phyloP scores from a whole-genome alignment of 768 basidiomycete genomes.

The Astraeus odoratus region DNA sequence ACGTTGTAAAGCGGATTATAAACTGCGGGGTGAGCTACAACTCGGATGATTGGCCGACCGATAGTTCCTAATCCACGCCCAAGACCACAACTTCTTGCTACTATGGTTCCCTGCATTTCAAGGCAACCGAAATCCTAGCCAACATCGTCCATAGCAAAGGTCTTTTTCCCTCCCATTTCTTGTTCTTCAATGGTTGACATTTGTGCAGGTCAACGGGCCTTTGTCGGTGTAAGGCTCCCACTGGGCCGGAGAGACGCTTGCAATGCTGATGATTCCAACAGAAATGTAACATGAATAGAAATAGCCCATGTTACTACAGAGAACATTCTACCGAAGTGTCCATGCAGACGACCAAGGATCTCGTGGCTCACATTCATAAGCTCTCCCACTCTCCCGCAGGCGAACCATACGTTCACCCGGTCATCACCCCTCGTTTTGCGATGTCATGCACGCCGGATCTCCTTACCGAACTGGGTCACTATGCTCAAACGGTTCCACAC shows the following conservation, averaged over 20 bases:
- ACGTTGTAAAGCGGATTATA: conserved; percentile 66
- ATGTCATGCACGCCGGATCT: conserved; percentile 78
- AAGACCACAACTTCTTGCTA: conserved; percentile 95
- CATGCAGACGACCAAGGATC: conserved; percentile 48
- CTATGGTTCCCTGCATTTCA: conserved; percentile 76
- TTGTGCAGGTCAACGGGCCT: conserved; percentile 68
- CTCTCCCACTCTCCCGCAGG: conserved; percentile 33
- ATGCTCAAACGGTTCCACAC: conserved; percentile 36
- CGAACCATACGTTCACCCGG: conserved; percentile 73
- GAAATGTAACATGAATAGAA: conserved; percentile 44
- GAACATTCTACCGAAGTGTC: conserved; percentile 58
- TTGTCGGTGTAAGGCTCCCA: conserved; percentile 67
- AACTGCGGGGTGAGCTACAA: conserved; percentile 60
- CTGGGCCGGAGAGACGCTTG: not conserved
- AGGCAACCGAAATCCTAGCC: conserved; percentile 75
- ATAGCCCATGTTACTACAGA: conserved; percentile 63
- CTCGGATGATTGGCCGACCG: not conserved
- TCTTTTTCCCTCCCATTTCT: conserved; percentile 18
- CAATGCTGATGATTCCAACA: conserved; percentile 9
- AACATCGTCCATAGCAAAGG: conserved; percentile 62
- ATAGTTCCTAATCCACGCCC: conserved; percentile 4
- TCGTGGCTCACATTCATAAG: conserved; percentile 65
- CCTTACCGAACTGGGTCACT: conserved; percentile 48
- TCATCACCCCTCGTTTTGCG: conserved; percentile 95
- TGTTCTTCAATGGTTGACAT: not conserved